Conservation (phyloP, 345 rosid genomes). For the Salix exigua region DNA sequence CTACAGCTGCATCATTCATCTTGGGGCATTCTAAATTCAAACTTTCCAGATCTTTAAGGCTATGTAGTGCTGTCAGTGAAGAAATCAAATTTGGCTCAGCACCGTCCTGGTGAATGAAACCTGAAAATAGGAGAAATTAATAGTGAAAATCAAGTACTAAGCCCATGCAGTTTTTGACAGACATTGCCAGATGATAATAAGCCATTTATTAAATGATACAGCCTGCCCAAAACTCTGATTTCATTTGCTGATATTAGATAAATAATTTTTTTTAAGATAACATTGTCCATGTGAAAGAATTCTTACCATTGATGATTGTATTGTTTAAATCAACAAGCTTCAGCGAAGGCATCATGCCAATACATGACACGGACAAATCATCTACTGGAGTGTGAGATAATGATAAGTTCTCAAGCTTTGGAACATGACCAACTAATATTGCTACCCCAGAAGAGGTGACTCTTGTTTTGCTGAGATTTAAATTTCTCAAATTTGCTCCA, state of each 20-base stretch:
- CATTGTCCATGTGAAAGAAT: not conserved
- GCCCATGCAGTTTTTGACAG: no score
- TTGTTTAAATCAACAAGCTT: constrained; percentile 68
- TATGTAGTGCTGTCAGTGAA: constrained; percentile 49
- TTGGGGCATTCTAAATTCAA: constrained; percentile 66
- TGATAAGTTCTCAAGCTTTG: constrained; percentile 57
- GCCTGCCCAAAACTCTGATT: not conserved
- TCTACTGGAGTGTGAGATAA: constrained; percentile 55
- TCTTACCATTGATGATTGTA: constrained; percentile 62
- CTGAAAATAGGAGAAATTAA: constrained; percentile 35
- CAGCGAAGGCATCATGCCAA: constrained; percentile 55
- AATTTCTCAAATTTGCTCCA: constrained; percentile 57
- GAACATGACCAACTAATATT: constrained; percentile 57
- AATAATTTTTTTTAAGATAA: not conserved
- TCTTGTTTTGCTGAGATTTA: constrained; percentile 63
- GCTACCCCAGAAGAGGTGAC: constrained; percentile 63
- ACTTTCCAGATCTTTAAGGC: constrained; percentile 44
- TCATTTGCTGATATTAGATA: not conserved
- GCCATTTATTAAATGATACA: not conserved
- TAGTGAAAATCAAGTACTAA: not conserved
- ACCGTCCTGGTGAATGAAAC: constrained; percentile 41
- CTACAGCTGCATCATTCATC: constrained; percentile 54
- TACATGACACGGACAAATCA: constrained; percentile 54
- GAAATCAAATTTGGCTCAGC: constrained; percentile 30
- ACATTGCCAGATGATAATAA: not conserved